These are phyloP conservation scores for Ambrosiella xylebori DNA, from an alignment of 2,329 filamentous ascomycete genomes.

Conservation along the genomic window DNA sequence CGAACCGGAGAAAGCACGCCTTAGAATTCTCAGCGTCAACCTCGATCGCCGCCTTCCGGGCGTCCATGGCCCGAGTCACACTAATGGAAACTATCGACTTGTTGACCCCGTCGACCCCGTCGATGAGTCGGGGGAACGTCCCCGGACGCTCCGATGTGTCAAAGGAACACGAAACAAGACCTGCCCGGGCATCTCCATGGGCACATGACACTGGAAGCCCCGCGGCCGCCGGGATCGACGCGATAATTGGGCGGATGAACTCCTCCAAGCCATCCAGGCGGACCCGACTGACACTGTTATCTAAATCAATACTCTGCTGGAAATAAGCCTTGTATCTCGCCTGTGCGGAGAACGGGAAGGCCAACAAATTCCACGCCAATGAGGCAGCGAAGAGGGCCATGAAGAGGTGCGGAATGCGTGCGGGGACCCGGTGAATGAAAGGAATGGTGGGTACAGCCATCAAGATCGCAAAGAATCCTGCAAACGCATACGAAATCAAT, in stretches of 20 bases:
- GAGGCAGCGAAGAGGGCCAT: slow-evolving; percentile 57
- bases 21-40: slow-evolving; percentile 61
- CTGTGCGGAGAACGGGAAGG: slow-evolving; percentile 71
- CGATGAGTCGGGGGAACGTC: slow-evolving; percentile 19
- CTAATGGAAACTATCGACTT: slow-evolving; percentile 38
- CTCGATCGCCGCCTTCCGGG: slow-evolving; percentile 39
- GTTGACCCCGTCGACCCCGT: slow-evolving; percentile 27
- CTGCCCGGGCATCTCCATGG: slow-evolving; percentile 25
- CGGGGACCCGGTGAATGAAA: slow-evolving; percentile 72
- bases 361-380: slow-evolving; percentile 67
- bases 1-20: slow-evolving; percentile 57
- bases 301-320: slow-evolving; percentile 62
- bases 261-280: slow-evolving; percentile 50
- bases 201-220: slow-evolving; percentile 42
- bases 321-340: slow-evolving; percentile 80
- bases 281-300: slow-evolving; percentile 51
- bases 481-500: slow-evolving; percentile 52
- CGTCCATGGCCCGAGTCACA: slow-evolving; percentile 24
- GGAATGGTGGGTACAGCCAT: slow-evolving; percentile 62
- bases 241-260: slow-evolving; percentile 50
- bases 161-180: slow-evolving; percentile 53
- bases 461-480: slow-evolving; percentile 51
- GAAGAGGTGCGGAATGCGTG: slow-evolving; percentile 64
- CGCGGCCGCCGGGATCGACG: slow-evolving; percentile 50
- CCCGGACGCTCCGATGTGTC: slow-evolving; percentile 25